These are phyloP conservation scores for Miscanthus lutarioriparius DNA, from an alignment of 176 grass and related monocot species.

Conservation along the genomic window DNA sequence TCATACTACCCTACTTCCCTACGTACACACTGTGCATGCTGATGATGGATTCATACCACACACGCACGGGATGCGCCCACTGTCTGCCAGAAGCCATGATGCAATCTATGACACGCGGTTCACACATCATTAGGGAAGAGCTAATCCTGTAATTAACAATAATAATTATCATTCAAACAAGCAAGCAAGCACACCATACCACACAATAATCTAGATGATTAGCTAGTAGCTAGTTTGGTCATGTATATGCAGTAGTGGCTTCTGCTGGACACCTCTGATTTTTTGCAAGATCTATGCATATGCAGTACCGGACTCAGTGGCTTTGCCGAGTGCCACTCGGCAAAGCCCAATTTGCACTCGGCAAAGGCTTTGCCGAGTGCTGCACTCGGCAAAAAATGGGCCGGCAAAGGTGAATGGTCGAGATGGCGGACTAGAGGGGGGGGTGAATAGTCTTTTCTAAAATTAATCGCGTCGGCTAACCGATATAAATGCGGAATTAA, in stretches of 20 bases:
- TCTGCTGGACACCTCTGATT: background rate
- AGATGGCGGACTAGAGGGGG: too few species aligned
- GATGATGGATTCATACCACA: slow-evolving; percentile 37
- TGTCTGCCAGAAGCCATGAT: slow-evolving; percentile 13
- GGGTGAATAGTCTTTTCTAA: too few species aligned
- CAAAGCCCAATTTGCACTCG: too few species aligned
- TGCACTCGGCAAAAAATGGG: too few species aligned
- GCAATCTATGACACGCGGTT: background rate
- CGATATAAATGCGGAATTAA: too few species aligned
- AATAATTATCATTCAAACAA: background rate
- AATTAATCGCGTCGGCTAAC: too few species aligned
- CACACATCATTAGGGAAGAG: slow-evolving; percentile 2
- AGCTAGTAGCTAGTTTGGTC: background rate
- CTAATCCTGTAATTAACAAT: background rate
- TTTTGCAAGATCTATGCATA: background rate
- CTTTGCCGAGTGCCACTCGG: too few species aligned
- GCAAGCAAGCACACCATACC: background rate
- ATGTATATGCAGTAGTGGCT: background rate
- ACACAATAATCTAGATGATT: background rate
- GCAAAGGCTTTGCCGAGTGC: too few species aligned
- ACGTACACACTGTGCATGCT: slow-evolving; percentile 25
- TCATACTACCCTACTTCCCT: slow-evolving; percentile 26
- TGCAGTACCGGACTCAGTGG: too few species aligned
- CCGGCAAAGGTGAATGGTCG: too few species aligned
- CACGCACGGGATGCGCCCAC: background rate